These are phyloP conservation scores for Thoreauomyces humboldtii DNA, from an alignment of 192 early-diverging fungal genomes.

Conservation along the genomic window DNA sequence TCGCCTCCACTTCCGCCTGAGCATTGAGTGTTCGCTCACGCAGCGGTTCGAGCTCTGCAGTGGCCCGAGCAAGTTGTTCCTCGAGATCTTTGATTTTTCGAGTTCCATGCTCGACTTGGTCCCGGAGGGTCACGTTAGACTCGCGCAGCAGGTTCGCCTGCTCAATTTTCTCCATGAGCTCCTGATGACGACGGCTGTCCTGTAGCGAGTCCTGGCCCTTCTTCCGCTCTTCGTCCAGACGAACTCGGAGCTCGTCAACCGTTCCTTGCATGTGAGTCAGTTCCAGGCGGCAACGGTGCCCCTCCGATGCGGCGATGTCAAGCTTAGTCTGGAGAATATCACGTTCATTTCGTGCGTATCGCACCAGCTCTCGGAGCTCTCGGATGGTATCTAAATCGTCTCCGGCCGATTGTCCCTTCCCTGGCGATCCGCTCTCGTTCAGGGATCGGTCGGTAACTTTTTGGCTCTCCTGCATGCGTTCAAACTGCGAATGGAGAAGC, in stretches of 20 bases:
- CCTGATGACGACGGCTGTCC: constrained; percentile 53
- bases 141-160: constrained; percentile 70
- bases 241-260: constrained; percentile 63
- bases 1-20: constrained; percentile 59
- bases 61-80: constrained; percentile 32
- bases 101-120: constrained; percentile 49
- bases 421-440: background rate
- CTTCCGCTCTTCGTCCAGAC: constrained; percentile 54
- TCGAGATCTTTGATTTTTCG: constrained; percentile 41
- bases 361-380: constrained; percentile 55
- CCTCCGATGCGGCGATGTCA: constrained; percentile 65
- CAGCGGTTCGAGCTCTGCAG: constrained; percentile 51
- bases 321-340: constrained; percentile 68
- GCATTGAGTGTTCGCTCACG: constrained; percentile 57
- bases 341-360: constrained; percentile 69
- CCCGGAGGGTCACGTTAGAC: constrained; percentile 70
- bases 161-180: constrained; percentile 66
- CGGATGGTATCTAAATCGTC: background rate
- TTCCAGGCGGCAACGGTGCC: constrained; percentile 62
- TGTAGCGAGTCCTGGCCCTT: constrained; percentile 42
- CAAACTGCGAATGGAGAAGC: constrained; percentile 71
- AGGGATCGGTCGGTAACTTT: background rate
- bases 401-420: background rate
- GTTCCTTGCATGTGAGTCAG: constrained; percentile 60
- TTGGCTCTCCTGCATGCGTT: constrained; percentile 38